phyloP scores from a whole-genome alignment of 768 basidiomycete species.

The Mycena floridula region DNA sequence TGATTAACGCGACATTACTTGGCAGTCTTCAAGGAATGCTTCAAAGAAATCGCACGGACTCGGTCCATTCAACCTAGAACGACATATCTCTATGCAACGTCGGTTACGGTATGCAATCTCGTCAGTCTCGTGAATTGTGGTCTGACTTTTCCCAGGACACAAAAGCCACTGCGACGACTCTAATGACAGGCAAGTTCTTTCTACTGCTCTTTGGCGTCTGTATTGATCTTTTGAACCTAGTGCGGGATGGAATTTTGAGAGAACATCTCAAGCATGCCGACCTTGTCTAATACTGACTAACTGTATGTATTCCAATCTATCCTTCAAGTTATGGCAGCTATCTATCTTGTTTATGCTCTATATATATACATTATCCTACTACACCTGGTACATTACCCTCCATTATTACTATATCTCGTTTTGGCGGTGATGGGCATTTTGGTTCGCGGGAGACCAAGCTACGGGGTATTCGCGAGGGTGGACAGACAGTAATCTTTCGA shows the following conservation, averaged over 20 bases:
- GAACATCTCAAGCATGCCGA: conserved; percentile 44
- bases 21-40: conserved; percentile 41
- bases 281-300: conserved; percentile 35
- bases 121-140: not conserved
- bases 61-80: conserved; percentile 42
- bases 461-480: too few species aligned
- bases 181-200: conserved; percentile 37
- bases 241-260: conserved; percentile 49
- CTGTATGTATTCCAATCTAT: too few species aligned
- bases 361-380: too few species aligned
- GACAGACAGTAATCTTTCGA: too few species aligned
- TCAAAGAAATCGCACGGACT: conserved; percentile 38
- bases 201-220: not conserved
- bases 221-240: conserved; percentile 16
- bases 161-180: conserved; percentile 44
- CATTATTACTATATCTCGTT: too few species aligned
- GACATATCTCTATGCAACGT: conserved; percentile 55
- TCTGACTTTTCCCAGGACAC: conserved; percentile 38
- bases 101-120: conserved; percentile 42
- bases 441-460: too few species aligned
- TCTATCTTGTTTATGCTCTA: too few species aligned
- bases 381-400: too few species aligned
- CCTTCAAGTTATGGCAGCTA: too few species aligned
- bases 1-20: not conserved
- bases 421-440: too few species aligned